Base-by-base conservation (phyloP, 2,329 filamentous ascomycete species). In the Sphaerulina populicola region DNA sequence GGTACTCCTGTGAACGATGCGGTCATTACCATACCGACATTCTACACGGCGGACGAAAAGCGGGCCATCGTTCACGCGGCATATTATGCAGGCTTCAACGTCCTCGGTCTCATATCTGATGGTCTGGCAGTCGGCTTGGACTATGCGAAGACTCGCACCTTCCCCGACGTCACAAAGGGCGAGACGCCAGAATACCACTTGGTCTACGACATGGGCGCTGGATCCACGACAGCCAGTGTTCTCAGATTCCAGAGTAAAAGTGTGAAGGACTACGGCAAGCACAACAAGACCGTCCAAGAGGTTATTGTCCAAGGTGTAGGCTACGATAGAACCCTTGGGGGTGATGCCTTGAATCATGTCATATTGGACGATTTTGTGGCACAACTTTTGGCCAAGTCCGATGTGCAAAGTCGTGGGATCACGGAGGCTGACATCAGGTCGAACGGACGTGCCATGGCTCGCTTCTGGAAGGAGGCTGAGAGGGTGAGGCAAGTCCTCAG, bases 201-300 rank as follows among this genome's bases (percentile, higher is more conserved):
- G 68, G 81, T 98, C 29, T 98, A 93, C 65, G 93, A 98, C 67
- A 97, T 98, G 90, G 93, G 93, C 60, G 90, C 93, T 60, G 93
- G 93, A 4, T 96, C 88, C 41, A 86, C 91, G 30, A 94, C 88
- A 62, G 91, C 91, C 4, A 93, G 89, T 6, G 75, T 98, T 47
- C 72, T 98, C 66, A 85, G 83, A 63, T 95, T 98, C 72, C 90
- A 96, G 69, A 86, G 86, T 66, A 83, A 85, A 61, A 83, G 79
- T 1, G 84, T 97, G 56, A 98, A 97, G 76, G 91, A 96, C 62
- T 72, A 91, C 49, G 90, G 89, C 59, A 89, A 86, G 68, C 91
- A 81, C 74, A 97, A 96, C 77, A 97, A 97, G 79, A 96, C 89
- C 1, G 74, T 98, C 30, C 93, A 97, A 67, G 93, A 98, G 68